A percentile compares a stretch with the other conserved stretches of the same genome.
Conservation (phyloP, 2,329 filamentous ascomycete genomes). For the Paracamarosporium sp. region DNA sequence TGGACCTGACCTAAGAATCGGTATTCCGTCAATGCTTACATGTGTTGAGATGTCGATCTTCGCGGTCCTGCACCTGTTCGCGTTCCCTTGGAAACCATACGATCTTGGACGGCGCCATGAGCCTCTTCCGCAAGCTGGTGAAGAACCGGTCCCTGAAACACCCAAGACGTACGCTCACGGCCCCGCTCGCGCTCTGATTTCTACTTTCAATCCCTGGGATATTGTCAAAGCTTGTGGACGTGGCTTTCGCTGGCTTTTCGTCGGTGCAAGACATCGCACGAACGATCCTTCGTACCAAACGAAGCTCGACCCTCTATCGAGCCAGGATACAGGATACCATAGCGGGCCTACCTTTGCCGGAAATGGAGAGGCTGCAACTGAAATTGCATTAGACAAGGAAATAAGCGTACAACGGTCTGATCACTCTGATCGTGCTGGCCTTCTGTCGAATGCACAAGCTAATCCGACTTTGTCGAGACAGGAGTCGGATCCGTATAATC, state of each 20-base stretch:
- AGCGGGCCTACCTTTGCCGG: constrained; percentile 30
- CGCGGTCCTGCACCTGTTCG: constrained; percentile 78
- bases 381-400: constrained; percentile 15
- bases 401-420: constrained; percentile 27
- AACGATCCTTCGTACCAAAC: constrained; percentile 49
- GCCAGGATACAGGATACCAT: constrained; percentile 22
- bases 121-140: constrained; percentile 28
- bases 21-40: constrained; percentile 77
- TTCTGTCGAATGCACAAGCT: constrained; percentile 32
- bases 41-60: constrained; percentile 88
- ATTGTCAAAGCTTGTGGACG: constrained; percentile 80
- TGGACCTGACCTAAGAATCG: constrained; percentile 79
- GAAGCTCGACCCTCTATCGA: constrained; percentile 25
- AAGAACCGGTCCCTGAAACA: constrained; percentile 8
- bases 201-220: constrained; percentile 83
- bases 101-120: constrained; percentile 36
- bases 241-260: constrained; percentile 80
- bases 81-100: constrained; percentile 81
- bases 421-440: constrained; percentile 31
- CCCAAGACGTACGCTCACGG: constrained; percentile 65
- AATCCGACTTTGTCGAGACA: constrained; percentile 26
- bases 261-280: constrained; percentile 69
- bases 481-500: constrained; percentile 13
- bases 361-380: constrained; percentile 25
- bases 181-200: constrained; percentile 67